Conservation (phyloP, 1,284 basidiomycete species). For the Volvariella volvacea region DNA sequence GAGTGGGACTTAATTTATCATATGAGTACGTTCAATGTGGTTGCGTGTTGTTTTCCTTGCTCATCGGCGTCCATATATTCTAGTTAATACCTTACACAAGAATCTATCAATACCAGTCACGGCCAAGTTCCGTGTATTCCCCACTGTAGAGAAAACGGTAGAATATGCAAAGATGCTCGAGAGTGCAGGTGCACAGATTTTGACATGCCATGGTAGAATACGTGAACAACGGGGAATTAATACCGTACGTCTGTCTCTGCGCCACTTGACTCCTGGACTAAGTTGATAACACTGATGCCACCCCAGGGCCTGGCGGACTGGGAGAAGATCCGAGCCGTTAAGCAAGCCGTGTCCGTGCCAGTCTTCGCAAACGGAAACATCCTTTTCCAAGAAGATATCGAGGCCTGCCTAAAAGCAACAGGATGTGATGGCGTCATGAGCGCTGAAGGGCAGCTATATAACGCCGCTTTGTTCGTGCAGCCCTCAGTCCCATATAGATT, state of each 20-base stretch:
- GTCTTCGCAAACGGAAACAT: slow-evolving; percentile 99
- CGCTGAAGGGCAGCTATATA: slow-evolving; percentile 94
- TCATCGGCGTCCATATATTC: no score
- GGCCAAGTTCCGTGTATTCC: slow-evolving; percentile 93
- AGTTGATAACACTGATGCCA: no score
- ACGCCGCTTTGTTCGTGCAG: slow-evolving; percentile 74
- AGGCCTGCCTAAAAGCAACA: slow-evolving; percentile 72
- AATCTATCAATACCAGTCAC: slow-evolving; percentile 89
- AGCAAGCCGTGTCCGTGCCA: slow-evolving; percentile 82
- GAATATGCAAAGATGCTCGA: slow-evolving; percentile 95
- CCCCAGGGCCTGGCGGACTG: slow-evolving; percentile 80
- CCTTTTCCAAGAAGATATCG: slow-evolving; percentile 77
- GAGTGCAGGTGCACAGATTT: slow-evolving; percentile 89
- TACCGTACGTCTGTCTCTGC: slow-evolving; percentile 33
- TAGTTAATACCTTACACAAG: slow-evolving; percentile 80
- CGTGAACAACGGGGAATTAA: slow-evolving; percentile 89
- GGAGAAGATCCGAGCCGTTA: slow-evolving; percentile 80
- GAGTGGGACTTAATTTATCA: slow-evolving; percentile 85
- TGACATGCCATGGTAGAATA: slow-evolving; percentile 89
- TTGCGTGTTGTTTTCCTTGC: slow-evolving; percentile 1
- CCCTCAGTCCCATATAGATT: slow-evolving; percentile 7
- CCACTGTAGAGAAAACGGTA: slow-evolving; percentile 81
- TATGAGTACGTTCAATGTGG: slow-evolving; percentile 55
- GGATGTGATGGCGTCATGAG: slow-evolving; percentile 92
- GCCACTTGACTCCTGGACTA: no score